A percentile compares a stretch with the other conserved stretches of the same genome.
phyloP scores from a whole-genome alignment of 2,329 filamentous ascomycete species.

The Pseudocercospora eumusae region DNA sequence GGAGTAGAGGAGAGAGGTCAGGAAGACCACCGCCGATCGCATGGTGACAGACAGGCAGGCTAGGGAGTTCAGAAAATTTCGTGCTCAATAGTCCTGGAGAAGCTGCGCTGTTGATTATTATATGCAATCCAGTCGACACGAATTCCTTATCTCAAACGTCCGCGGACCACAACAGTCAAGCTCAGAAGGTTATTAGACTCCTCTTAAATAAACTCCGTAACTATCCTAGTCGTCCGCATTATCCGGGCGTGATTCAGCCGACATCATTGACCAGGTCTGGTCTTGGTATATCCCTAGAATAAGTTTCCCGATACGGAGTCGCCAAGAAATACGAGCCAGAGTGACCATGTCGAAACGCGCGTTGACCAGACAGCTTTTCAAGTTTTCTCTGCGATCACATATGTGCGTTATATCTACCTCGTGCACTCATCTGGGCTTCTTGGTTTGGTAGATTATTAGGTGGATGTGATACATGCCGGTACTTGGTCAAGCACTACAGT shows the following conservation, averaged over 20 bases:
- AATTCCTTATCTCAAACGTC: not conserved
- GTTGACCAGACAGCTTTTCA: conserved; percentile 3
- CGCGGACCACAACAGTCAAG: not conserved
- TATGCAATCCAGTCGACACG: not conserved
- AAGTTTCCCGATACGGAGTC: not conserved
- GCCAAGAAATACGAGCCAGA: not conserved
- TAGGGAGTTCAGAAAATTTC: not conserved
- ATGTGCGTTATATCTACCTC: too few species aligned
- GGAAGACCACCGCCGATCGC: not conserved
- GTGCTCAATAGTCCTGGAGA: not conserved
- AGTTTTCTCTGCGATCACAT: too few species aligned
- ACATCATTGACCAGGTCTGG: conserved; percentile 3
- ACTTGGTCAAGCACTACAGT: not conserved
- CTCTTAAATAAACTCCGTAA: conserved; percentile 7
- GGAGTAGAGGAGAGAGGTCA: conserved; percentile 1
- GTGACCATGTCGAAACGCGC: not conserved
- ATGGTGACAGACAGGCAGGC: not conserved
- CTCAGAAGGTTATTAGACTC: not conserved
- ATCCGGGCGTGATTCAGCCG: not conserved
- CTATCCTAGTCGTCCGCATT: not conserved
- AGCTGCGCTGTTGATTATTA: not conserved
- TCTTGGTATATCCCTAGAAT: conserved; percentile 1
- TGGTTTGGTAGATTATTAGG: not conserved
- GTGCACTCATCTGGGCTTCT: not conserved
- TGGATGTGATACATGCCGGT: not conserved